phyloP scores from a whole-genome alignment of 2,329 filamentous ascomycete genomes.

The Dactylellina cionopaga region DNA sequence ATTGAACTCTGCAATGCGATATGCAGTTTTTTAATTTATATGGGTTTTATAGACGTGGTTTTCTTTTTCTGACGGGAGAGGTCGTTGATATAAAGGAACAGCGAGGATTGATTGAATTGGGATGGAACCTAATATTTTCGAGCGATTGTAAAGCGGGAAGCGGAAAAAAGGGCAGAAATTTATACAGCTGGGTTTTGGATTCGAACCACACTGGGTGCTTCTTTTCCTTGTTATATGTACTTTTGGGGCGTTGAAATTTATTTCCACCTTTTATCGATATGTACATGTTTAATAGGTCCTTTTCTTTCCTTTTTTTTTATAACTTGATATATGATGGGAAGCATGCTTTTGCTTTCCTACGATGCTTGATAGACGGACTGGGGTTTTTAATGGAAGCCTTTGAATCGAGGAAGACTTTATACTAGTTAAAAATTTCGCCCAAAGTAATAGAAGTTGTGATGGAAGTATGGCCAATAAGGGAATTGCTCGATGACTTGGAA shows the following conservation, averaged over 20 bases:
- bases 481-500: too few species aligned
- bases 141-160: not conserved
- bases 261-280: not conserved
- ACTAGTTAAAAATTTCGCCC: too few species aligned
- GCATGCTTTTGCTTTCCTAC: not conserved
- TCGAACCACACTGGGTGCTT: not conserved
- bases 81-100: too few species aligned
- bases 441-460: too few species aligned
- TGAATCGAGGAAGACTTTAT: too few species aligned
- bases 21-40: constrained; percentile 41
- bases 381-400: too few species aligned
- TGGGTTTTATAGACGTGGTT: constrained; percentile 27
- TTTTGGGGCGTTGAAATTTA: not conserved
- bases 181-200: not conserved
- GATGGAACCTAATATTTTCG: too few species aligned
- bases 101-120: not conserved
- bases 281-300: constrained; percentile 40
- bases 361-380: too few species aligned
- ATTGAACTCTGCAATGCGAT: not conserved
- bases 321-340: not conserved
- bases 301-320: constrained; percentile 8
- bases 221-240: not conserved
- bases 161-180: too few species aligned
- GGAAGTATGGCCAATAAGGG: too few species aligned
- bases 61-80: not conserved